phyloP scores from a whole-genome alignment of 805 yeast genomes.

The Torulaspora indica region DNA sequence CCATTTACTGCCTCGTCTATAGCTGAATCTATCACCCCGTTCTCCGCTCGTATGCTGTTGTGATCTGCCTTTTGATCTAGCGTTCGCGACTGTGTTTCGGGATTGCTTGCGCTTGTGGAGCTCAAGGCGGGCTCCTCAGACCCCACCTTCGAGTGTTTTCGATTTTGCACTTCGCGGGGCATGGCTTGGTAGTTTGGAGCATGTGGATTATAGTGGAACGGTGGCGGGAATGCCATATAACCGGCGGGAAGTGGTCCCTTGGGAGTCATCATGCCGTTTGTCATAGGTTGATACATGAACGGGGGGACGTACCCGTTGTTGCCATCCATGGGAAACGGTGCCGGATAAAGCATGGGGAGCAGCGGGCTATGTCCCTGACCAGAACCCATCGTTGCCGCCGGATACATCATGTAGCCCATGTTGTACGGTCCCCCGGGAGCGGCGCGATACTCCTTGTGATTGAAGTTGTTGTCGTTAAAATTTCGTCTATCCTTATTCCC shows the following conservation, averaged over 20 bases:
- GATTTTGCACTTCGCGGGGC: constrained; percentile 1
- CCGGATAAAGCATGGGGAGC: constrained; percentile 11
- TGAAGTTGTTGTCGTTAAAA: constrained; percentile 11
- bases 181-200: constrained; percentile 1
- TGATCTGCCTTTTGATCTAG: not conserved
- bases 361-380: constrained; percentile 1
- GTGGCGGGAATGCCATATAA: constrained; percentile 6
- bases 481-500: constrained; percentile 4
- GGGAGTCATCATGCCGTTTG: constrained; percentile 1
- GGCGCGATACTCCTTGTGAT: not conserved
- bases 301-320: constrained; percentile 10
- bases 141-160: not conserved
- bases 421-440: constrained; percentile 4
- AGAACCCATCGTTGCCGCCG: constrained; percentile 7
- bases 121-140: not conserved
- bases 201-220: constrained; percentile 7
- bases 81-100: not conserved
- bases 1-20: constrained; percentile 5
- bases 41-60: not conserved
- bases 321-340: constrained; percentile 14
- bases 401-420: constrained; percentile 19
- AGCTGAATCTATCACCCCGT: not conserved
- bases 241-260: constrained; percentile 3
- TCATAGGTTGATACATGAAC: constrained; percentile 12
- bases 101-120: not conserved